A percentile compares a stretch with the other conserved stretches of the same genome.
phyloP scores from a whole-genome alignment of 768 basidiomycete species.

The Austroboletus eburneus region DNA sequence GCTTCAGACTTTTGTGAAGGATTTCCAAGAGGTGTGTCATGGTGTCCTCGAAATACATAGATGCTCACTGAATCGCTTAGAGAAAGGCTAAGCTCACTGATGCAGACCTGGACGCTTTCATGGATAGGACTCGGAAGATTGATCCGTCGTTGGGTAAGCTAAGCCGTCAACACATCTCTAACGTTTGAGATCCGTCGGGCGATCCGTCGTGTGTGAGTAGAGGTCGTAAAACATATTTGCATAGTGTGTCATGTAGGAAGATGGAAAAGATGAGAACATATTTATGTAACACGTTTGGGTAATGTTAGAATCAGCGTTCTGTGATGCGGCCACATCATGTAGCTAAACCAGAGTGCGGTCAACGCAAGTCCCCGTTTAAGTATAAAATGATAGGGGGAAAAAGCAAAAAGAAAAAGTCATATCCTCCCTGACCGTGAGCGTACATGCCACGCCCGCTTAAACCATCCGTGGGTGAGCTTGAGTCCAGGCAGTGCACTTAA shows the following conservation, averaged over 20 bases:
- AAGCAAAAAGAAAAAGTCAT: constrained; percentile 9
- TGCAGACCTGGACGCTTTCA: constrained; percentile 67
- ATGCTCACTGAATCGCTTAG: constrained; percentile 38
- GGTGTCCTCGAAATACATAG: background rate
- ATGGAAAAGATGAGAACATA: constrained; percentile 1
- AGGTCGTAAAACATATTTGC: constrained; percentile 2
- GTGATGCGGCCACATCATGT: background rate
- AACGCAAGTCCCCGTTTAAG: constrained; percentile 3
- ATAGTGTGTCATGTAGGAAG: background rate
- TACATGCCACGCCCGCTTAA: constrained; percentile 33
- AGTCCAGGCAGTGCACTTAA: constrained; percentile 20
- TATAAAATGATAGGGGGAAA: too few species aligned
- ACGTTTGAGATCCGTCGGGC: background rate
- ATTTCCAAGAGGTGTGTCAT: constrained; percentile 73
- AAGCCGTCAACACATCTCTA: constrained; percentile 25
- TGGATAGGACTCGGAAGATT: constrained; percentile 79
- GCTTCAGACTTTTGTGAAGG: constrained; percentile 76
- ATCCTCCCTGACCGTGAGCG: constrained; percentile 22
- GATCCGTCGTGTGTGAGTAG: background rate
- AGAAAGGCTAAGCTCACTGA: constrained; percentile 78
- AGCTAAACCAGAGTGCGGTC: constrained; percentile 3
- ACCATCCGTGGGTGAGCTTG: constrained; percentile 26
- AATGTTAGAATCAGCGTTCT: background rate
- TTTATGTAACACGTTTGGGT: constrained; percentile 1
- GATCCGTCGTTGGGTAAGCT: constrained; percentile 47